Base-by-base conservation (phyloP, 768 basidiomycete genomes). In the Rhodotorula graminis region DNA sequence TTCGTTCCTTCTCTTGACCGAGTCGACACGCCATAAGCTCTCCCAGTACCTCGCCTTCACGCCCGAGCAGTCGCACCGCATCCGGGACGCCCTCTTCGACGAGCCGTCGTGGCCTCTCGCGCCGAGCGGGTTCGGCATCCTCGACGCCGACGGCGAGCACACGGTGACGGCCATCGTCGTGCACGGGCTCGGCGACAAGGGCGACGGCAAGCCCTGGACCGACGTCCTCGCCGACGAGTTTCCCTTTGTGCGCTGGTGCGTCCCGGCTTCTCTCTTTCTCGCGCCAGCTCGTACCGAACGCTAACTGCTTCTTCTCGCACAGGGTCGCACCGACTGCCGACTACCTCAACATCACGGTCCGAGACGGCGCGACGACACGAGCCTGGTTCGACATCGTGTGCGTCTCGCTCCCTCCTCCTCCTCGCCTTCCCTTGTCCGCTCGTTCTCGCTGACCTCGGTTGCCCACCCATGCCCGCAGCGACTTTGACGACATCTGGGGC, bases 321-420 rank as follows among this genome's bases (percentile, higher is more conserved):
- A 72, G 71, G 71, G 63, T 72, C 2, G 47, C 67, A 0, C 71
- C 71, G 14, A 55, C 71, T 0, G 63, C 71, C 2, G 71, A 68
- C 57, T n/a, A 49, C 40, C 31, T 68, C 23, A 61, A 68, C 47
- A 67, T 72, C 11, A 72, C 71, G 0, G 67, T 68, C 31, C 58
- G 71, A 8, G 23, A 50, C 27, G 47, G 42, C 27, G 53, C 68
- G 19, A 33, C 12, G 9, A 72, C 66, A 3, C 37, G 52, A 1
- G 71, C 58, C 2, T 72, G 71, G 71, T 72, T 72, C 55, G 64
- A 72, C 53, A 72, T 72, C 37, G 37, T 49, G 71, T 71, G 56
- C 42, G 70, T 44, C 33, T 37, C 9, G 5, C 37, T 37, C 37
- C 15, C 46, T n/a, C 0, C 16, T 33, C 33, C 19, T 21, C 4